Base-by-base conservation (phyloP, 73 alveolate species). In the Paraurostyla sp. region DNA sequence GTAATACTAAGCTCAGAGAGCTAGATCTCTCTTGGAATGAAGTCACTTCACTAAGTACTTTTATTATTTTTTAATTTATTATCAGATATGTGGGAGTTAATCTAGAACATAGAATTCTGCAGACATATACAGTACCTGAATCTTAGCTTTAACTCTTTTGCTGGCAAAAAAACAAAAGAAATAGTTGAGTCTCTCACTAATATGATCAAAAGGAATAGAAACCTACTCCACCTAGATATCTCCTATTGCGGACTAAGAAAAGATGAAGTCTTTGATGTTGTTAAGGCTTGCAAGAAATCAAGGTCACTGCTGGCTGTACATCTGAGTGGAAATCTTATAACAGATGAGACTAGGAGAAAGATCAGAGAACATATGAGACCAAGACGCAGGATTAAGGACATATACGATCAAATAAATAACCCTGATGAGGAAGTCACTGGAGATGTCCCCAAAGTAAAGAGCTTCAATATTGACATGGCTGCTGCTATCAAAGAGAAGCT, bases 241-340 rank as follows among this genome's bases (percentile, higher is more conserved):
- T 46, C 82, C 48, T 65, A 85, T 50, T 71, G 87, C 46, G 88
- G 88, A 6, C 56, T 85, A 2, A 65, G 82, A 20, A 49, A 69
- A 23, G 71, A 85, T n/a, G 69, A 85, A 65, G 54, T 85, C 59
- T 57, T 85, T 6, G 20, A 48, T 23, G 51, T 83, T 4, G 82
- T 52, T 1, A 33, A 69, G 42, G 95, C 92, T 38, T 68, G 90
- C 58, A 90, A 59, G 60, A 83, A 71, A 18, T 82, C 90, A 27
- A 46, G 92, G 42, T 56, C 95, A 15, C 90, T 90, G 0, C 45
- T 90, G 35, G 83, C 92, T 30, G 89, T 89, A 15, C 95, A 89
- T 69, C 41, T 89, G 22, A n/a, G 69, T 23, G 95, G 92, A 3
- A 89, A 89, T 83, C 30, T 56, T 0, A 46, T 83, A 3, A 16